Percentiles rank a stretch among this genome's conserved stretches.
Evolutionary conservation across 345 rosid genomes (phyloP).

Genomic region (Eucalyptus sp.): DNA sequence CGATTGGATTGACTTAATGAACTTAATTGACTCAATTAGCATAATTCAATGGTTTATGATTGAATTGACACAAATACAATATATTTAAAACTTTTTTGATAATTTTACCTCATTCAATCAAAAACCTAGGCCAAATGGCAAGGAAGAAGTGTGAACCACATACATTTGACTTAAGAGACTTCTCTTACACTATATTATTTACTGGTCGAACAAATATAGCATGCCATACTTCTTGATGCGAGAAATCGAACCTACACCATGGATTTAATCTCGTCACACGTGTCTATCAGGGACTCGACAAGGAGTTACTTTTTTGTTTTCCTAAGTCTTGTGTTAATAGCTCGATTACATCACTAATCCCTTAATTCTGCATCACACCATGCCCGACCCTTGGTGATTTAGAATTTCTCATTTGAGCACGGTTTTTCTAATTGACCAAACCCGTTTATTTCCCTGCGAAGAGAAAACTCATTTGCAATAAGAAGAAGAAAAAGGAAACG

Average conservation of each 20-base stretch:
- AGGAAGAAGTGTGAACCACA: background rate
- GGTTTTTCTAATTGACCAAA: background rate
- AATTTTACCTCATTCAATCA: background rate
- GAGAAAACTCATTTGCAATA: background rate
- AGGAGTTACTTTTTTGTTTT: background rate
- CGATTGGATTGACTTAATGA: rapidly evolving
- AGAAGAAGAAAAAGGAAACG: background rate
- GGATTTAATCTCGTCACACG: background rate
- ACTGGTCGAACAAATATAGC: background rate
- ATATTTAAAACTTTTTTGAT: too few species aligned
- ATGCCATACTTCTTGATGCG: background rate
- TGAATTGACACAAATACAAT: too few species aligned
- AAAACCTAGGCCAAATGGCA: background rate
- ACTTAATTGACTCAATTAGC: too few species aligned
- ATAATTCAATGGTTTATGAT: too few species aligned
- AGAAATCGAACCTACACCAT: background rate
- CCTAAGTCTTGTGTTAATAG: background rate
- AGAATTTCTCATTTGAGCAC: background rate
- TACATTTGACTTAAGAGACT: background rate
- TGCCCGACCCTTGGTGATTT: background rate
- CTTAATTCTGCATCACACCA: background rate
- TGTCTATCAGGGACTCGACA: background rate
- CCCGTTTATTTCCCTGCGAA: background rate
- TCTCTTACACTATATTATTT: background rate
- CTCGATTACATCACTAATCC: background rate